Evolutionary conservation across 1,284 basidiomycete genomes (phyloP).

Genomic region (Exobasidium cylindrosporum): DNA sequence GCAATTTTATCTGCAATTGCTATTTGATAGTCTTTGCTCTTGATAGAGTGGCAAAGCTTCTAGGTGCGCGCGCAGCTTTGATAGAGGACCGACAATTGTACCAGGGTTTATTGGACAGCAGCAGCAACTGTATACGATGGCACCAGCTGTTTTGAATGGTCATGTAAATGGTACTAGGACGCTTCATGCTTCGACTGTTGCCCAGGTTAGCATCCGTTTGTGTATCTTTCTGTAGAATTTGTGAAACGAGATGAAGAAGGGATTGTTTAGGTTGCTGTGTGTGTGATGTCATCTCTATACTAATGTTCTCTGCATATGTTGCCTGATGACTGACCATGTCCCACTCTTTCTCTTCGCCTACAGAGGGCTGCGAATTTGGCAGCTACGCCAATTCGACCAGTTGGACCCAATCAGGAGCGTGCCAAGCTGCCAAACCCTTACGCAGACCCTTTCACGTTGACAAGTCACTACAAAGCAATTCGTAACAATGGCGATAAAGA

Average conservation of each 20-base stretch:
- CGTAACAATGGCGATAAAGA: slow-evolving; percentile 2
- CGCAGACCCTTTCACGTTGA: slow-evolving; percentile 47
- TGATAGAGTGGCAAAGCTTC: too few relatives aligned
- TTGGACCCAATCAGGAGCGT: neutral
- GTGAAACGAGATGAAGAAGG: too few relatives aligned
- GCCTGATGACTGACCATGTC: slow-evolving; percentile 2
- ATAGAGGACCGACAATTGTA: neutral
- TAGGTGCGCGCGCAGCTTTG: neutral
- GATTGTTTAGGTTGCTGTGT: too few relatives aligned
- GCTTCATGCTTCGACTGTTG: neutral
- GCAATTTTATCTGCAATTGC: too few relatives aligned
- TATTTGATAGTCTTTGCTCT: too few relatives aligned
- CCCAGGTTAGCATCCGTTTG: slow-evolving; percentile 6
- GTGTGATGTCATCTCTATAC: neutral
- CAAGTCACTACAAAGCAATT: slow-evolving; percentile 28
- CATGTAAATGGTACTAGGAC: neutral
- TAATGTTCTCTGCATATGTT: neutral
- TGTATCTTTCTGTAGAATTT: neutral
- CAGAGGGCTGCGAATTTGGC: slow-evolving; percentile 2
- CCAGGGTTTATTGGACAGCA: neutral
- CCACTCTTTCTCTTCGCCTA: neutral
- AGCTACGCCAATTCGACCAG: neutral
- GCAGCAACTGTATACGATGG: neutral
- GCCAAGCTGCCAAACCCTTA: slow-evolving; percentile 25
- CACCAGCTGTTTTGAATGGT: slow-evolving; percentile 3